Evolutionary conservation across 106 monocot genomes (phyloP).

Genomic region (Apostasia shenzhenica): DNA sequence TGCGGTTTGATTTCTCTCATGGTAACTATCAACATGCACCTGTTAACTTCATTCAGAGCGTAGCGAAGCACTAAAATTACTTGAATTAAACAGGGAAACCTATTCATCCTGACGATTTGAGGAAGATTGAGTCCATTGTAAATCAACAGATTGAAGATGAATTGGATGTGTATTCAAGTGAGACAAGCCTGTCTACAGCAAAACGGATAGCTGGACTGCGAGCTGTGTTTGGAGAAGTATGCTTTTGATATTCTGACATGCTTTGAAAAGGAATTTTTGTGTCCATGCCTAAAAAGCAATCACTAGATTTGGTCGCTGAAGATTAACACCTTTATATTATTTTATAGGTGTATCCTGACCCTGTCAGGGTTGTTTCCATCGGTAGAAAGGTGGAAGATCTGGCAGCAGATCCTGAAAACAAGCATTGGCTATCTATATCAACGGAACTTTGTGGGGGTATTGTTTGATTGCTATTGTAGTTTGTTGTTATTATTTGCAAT

Average conservation of each 20-base stretch:
- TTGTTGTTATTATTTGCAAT: slow-evolving; percentile 9
- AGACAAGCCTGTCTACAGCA: slow-evolving; percentile 57
- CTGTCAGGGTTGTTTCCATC: slow-evolving; percentile 88
- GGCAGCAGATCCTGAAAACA: slow-evolving; percentile 51
- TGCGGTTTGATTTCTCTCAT: slow-evolving; percentile 95
- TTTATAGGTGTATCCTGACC: slow-evolving; percentile 84
- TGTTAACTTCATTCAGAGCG: not conserved
- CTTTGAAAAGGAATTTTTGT: not conserved
- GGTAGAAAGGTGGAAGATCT: slow-evolving; percentile 84
- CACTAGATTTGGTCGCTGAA: not conserved
- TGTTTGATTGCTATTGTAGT: not conserved
- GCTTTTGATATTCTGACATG: not conserved
- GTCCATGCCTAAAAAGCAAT: not conserved
- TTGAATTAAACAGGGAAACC: slow-evolving; percentile 69
- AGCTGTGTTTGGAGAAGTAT: slow-evolving; percentile 96
- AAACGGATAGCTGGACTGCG: slow-evolving; percentile 64
- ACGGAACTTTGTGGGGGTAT: slow-evolving; percentile 93
- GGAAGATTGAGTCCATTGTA: slow-evolving; percentile 89
- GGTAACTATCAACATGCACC: slow-evolving; percentile 30
- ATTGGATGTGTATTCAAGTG: slow-evolving; percentile 76
- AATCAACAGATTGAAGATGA: slow-evolving; percentile 87
- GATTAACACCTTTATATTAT: not conserved
- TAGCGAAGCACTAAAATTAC: not conserved
- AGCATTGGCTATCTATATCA: slow-evolving; percentile 84
- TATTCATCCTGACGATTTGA: slow-evolving; percentile 70